phyloP scores from a whole-genome alignment of 495 filamentous ascomycete genomes.

The Platismatia glauca region DNA sequence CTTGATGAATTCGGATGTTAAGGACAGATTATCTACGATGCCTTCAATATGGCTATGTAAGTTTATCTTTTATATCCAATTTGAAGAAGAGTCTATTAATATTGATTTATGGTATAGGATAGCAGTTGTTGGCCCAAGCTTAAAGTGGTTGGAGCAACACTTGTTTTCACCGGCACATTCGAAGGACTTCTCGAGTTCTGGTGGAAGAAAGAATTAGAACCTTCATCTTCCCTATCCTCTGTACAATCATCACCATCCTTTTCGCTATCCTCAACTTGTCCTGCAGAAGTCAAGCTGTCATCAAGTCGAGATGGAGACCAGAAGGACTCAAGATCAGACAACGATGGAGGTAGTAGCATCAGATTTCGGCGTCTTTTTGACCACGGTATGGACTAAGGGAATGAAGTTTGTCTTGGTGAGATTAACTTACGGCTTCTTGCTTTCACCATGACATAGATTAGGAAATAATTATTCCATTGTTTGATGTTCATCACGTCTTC shows the following conservation, averaged over 20 bases:
- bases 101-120: slow-evolving; percentile 1
- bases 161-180: background rate
- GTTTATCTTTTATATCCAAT: background rate
- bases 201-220: slow-evolving; percentile 4
- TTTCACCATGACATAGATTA: too few relatives aligned
- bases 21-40: background rate
- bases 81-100: background rate
- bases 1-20: background rate
- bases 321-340: slow-evolving; percentile 1
- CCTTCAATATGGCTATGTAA: slow-evolving; percentile 1
- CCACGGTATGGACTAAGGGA: too few relatives aligned
- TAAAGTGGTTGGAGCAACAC: slow-evolving; percentile 1
- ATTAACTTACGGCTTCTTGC: too few relatives aligned
- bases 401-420: too few relatives aligned
- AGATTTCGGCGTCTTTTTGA: too few relatives aligned
- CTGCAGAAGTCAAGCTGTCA: background rate
- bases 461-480: too few relatives aligned
- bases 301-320: background rate
- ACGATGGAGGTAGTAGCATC: too few relatives aligned
- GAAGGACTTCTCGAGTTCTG: slow-evolving; percentile 1
- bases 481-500: too few relatives aligned
- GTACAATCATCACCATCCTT: background rate
- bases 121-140: slow-evolving; percentile 1
- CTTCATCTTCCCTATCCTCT: slow-evolving; percentile 2
- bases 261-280: background rate